phyloP scores from a whole-genome alignment of 495 filamentous ascomycete species.

The Neurospora discreta region DNA sequence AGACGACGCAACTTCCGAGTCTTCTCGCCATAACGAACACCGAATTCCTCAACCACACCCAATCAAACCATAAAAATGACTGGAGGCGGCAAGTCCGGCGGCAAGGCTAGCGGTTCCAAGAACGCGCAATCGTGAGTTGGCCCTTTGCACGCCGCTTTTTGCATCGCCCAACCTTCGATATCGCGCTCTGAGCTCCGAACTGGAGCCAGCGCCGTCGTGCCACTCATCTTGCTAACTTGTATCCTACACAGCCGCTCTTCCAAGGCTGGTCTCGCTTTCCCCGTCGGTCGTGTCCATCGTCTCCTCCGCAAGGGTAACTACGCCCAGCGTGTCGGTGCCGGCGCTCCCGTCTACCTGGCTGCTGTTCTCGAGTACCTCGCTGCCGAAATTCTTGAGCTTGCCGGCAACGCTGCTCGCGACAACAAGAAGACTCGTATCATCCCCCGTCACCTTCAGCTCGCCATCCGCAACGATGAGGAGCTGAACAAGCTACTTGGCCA shows the following conservation, averaged over 20 bases:
- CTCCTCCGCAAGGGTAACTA: conserved; percentile 99
- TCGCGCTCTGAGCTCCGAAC: not conserved
- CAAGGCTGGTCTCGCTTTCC: conserved; percentile 98
- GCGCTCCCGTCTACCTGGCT: conserved; percentile 96
- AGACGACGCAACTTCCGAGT: conserved; percentile 6
- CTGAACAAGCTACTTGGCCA: conserved; percentile 99
- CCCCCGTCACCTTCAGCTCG: conserved; percentile 96
- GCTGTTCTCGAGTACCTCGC: conserved; percentile 98
- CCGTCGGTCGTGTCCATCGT: conserved; percentile 99
- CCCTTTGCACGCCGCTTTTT: conserved; percentile 5
- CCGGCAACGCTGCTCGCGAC: conserved; percentile 96
- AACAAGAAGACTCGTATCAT: conserved; percentile 99
- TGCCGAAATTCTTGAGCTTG: conserved; percentile 96
- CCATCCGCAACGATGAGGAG: conserved; percentile 99
- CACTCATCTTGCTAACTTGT: conserved; percentile 24
- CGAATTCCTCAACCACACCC: conserved; percentile 17
- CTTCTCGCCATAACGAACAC: conserved; percentile 16
- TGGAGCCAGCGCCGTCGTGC: conserved; percentile 16
- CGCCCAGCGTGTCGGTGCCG: conserved; percentile 98
- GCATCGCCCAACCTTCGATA: conserved; percentile 1
- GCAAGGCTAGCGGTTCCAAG: conserved; percentile 96
- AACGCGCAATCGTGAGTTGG: conserved; percentile 85
- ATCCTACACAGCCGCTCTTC: conserved; percentile 69
- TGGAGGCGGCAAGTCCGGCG: conserved; percentile 93
- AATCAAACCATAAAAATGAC: conserved; percentile 73